phyloP scores from a whole-genome alignment of 2,329 filamentous ascomycete genomes.

The Sporothrix variecibatus region DNA sequence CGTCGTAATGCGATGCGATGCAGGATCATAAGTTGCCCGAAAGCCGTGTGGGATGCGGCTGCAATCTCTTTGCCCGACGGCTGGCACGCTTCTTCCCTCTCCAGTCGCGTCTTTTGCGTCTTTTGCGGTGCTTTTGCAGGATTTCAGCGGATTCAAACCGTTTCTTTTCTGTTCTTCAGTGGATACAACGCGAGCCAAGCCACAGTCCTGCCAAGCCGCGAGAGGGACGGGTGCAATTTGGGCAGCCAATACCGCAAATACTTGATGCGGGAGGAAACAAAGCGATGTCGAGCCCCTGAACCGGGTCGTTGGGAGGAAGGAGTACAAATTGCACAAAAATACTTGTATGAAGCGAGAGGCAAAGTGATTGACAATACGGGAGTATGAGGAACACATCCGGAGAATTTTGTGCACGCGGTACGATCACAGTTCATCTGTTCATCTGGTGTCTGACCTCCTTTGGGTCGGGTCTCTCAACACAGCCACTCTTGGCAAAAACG shows the following conservation, averaged over 20 bases:
- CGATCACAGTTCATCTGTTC: background rate
- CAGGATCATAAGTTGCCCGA: background rate
- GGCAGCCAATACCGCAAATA: background rate
- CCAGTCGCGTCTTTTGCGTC: background rate
- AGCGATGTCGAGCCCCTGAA: constrained; percentile 4
- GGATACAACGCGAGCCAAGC: background rate
- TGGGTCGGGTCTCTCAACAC: background rate
- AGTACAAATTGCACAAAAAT: background rate
- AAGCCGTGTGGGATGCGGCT: background rate
- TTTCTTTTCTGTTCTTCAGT: background rate
- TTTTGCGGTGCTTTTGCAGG: background rate
- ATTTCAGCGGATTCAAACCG: background rate
- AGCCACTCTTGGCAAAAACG: constrained; percentile 8
- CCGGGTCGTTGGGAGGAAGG: background rate
- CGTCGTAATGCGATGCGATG: background rate
- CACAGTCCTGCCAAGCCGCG: constrained; percentile 1
- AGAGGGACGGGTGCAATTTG: constrained; percentile 1
- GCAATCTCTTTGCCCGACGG: background rate
- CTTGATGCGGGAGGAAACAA: background rate
- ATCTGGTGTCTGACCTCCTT: background rate
- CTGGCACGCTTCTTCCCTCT: background rate
- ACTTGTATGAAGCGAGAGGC: background rate
- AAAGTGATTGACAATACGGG: too few relatives aligned
- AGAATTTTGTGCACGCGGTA: background rate
- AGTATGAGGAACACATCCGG: background rate